Evolutionary conservation across 345 rosid genomes (phyloP), one percentile per base, ranked within the genome.

Genomic region (Turritis glabra): DNA sequence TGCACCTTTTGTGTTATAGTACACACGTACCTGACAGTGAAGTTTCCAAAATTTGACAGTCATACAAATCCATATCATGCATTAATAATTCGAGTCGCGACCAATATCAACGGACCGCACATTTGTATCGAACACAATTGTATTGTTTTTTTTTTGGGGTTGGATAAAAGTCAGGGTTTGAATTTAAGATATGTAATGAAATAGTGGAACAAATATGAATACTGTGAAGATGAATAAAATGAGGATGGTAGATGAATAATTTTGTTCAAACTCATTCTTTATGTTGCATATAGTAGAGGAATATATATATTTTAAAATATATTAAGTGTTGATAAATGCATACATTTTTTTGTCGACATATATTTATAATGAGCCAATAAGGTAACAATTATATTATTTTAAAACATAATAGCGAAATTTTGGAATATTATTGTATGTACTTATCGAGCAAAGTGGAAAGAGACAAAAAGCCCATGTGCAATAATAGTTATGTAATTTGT

Each of bases 401-500:
- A 2, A 22, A 50, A 21, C n/a, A n/a, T 9, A 50, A 67, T 12
- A 38, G 27, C 46, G 37, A 71, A 43, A 70, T 32, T 15, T 15
- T 22, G 27, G 67, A 71, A 7, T 22, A 33, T 0, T 50, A 22
- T 51, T 30, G n/a, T 50, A 2, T 6, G 61, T 50, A 35, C 51
- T 17, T 46, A 27, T 58, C 25, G 69, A 50, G 25, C 19, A 21
- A 19, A 18, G 2, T 18, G 54, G 23, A 43, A 53, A 54, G 54
- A 18, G 21, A 64, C 56, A 74, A 54, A 38, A 44, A 25, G 10
- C 1, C 27, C 77, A 73, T 73, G 65, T 64, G 77, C 77, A 18
- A 35, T n/a, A n/a, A n/a, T n/a, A n/a, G n/a, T n/a, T n/a, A n/a
- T n/a, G n/a, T n/a, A n/a, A n/a, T n/a, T n/a, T n/a, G n/a, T n/a